Conservation (phyloP, 768 basidiomycete species). For the Lactarius deliciosus region DNA sequence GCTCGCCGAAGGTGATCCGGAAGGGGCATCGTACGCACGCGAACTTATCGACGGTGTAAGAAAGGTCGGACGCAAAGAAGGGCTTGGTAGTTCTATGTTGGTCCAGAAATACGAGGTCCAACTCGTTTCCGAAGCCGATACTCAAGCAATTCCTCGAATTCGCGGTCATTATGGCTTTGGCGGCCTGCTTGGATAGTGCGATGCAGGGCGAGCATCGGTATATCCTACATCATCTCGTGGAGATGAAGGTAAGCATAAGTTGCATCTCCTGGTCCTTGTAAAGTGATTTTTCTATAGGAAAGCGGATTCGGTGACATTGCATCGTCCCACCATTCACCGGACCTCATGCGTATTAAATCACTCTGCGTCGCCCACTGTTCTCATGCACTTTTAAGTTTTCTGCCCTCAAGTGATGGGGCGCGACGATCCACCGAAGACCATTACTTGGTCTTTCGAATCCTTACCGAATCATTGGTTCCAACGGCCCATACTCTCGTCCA, state of each 20-base stretch:
- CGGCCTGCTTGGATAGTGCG: conserved; percentile 51
- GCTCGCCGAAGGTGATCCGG: conserved; percentile 26
- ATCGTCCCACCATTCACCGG: conserved; percentile 40
- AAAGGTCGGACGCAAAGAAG: conserved; percentile 50
- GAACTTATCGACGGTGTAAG: conserved; percentile 48
- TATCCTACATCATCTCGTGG: conserved; percentile 4
- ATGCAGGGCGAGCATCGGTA: conserved; percentile 31
- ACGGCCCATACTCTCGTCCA: conserved; percentile 45
- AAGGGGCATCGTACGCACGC: conserved; percentile 41
- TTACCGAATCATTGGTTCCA: conserved; percentile 50
- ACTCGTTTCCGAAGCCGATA: conserved; percentile 28
- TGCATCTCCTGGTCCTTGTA: background rate
- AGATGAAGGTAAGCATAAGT: conserved; percentile 4
- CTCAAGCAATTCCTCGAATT: conserved; percentile 45
- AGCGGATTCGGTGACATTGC: conserved; percentile 26
- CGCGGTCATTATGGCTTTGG: conserved; percentile 43
- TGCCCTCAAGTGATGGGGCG: conserved; percentile 32
- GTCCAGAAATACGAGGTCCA: conserved; percentile 51
- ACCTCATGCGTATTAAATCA: conserved; percentile 47
- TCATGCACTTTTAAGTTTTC: conserved; percentile 36
- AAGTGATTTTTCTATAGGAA: conserved; percentile 12
- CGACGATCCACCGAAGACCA: conserved; percentile 32
- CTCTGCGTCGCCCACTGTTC: conserved; percentile 48
- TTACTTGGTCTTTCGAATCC: conserved; percentile 38
- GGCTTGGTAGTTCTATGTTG: conserved; percentile 46